Percentiles rank a stretch among this genome's conserved stretches.
These are phyloP conservation scores for Populus trichocarpa DNA, from an alignment of 441 rosid genomes.

Conservation along the genomic window DNA sequence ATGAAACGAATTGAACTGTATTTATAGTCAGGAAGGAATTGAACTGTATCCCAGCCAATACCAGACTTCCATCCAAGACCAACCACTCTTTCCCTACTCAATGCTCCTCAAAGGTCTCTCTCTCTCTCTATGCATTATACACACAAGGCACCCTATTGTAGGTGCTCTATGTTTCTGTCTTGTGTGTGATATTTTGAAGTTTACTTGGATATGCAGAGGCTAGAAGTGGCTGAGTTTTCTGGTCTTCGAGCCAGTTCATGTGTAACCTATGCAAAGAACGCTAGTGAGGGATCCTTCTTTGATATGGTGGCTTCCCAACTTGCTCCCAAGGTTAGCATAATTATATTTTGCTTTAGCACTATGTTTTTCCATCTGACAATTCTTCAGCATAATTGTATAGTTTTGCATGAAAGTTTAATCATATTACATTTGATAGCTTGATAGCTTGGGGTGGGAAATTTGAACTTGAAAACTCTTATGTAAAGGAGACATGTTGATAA, in stretches of 20 bases:
- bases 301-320: conserved; percentile 72
- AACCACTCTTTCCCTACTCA: conserved; percentile 63
- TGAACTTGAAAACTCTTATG: too few relatives aligned
- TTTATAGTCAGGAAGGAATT: conserved; percentile 26
- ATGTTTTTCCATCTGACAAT: too few relatives aligned
- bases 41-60: conserved; percentile 48
- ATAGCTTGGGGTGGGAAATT: too few relatives aligned
- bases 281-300: conserved; percentile 57
- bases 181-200: not conserved
- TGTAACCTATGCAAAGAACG: conserved; percentile 34
- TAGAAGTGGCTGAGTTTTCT: conserved; percentile 71
- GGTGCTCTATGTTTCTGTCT: too few relatives aligned
- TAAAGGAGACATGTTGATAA: too few relatives aligned
- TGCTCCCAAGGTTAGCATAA: conserved; percentile 49
- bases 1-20: conserved; percentile 17
- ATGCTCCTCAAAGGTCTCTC: conserved; percentile 58
- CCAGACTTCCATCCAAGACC: conserved; percentile 60
- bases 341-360: too few relatives aligned
- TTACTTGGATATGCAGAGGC: conserved; percentile 43
- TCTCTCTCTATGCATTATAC: not conserved
- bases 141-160: not conserved
- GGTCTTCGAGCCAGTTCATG: conserved; percentile 60
- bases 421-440: too few relatives aligned
- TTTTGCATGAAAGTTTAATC: too few relatives aligned
- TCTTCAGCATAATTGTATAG: too few relatives aligned